Percentiles rank a stretch among this genome's conserved stretches.
Conservation (phyloP, 2,329 filamentous ascomycete genomes). For the Penicillium digitatum region DNA sequence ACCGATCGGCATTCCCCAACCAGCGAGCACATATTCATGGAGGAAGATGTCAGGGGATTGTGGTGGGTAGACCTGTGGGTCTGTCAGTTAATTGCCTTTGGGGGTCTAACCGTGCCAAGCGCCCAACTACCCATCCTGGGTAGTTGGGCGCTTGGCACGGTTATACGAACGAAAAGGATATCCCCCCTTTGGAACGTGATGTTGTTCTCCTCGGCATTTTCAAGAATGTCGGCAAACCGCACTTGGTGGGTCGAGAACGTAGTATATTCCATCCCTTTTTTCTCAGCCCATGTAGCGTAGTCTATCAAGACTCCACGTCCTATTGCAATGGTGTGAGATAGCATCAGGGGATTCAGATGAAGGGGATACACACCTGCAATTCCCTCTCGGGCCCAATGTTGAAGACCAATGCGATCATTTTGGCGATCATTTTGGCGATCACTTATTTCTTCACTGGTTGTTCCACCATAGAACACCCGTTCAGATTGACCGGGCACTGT, state of each 20-base stretch:
- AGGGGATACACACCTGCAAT: conserved; percentile 36
- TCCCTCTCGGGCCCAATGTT: conserved; percentile 49
- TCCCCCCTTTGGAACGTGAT: conserved; percentile 50
- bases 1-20: conserved; percentile 51
- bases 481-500: conserved; percentile 36
- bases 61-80: conserved; percentile 40
- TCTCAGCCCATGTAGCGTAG: conserved; percentile 46
- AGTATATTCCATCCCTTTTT: conserved; percentile 39
- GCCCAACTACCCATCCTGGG: too few relatives aligned
- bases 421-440: conserved; percentile 40
- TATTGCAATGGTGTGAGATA: conserved; percentile 12
- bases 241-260: conserved; percentile 43
- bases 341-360: background rate
- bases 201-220: conserved; percentile 42
- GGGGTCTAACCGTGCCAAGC: too few relatives aligned
- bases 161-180: conserved; percentile 50
- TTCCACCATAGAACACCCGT: conserved; percentile 50
- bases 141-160: conserved; percentile 35
- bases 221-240: conserved; percentile 33
- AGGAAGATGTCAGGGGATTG: conserved; percentile 39
- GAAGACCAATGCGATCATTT: conserved; percentile 47
- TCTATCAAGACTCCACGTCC: conserved; percentile 53
- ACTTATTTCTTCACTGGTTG: conserved; percentile 45
- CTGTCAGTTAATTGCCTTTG: conserved; percentile 21
- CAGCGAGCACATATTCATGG: conserved; percentile 50